Percentiles rank a stretch among this genome's conserved stretches.
phyloP scores from a whole-genome alignment of 2,329 filamentous ascomycete species.

The Ophiostoma sp. region DNA sequence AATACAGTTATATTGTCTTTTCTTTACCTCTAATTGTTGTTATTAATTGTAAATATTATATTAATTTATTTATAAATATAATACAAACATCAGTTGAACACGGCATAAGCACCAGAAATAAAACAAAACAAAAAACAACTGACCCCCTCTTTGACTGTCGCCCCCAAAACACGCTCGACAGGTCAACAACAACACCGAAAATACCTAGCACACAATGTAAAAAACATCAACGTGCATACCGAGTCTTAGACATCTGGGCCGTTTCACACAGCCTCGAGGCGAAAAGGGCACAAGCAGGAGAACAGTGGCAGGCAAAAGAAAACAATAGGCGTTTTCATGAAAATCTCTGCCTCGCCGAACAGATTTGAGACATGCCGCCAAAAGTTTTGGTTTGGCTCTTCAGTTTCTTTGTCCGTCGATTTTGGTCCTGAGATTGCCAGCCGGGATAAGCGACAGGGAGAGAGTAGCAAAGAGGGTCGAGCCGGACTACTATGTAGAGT shows the following conservation, averaged over 20 bases:
- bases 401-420: neutral
- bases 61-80: no score
- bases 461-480: neutral
- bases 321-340: neutral
- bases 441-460: no score
- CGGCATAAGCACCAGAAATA: neutral
- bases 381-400: neutral
- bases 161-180: neutral
- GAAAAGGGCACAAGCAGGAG: neutral
- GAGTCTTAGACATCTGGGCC: slow-evolving; percentile 5
- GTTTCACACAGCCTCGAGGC: neutral
- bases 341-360: slow-evolving; percentile 1
- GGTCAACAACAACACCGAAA: neutral
- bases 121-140: neutral
- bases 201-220: neutral
- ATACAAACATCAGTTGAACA: no score
- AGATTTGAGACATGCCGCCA: neutral
- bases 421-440: neutral
- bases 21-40: no score
- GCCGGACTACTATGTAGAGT: no score
- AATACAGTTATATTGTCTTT: no score
- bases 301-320: neutral
- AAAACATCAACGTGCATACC: neutral
- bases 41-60: no score
- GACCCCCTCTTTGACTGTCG: neutral